A percentile compares a stretch with the other conserved stretches of the same genome.
Conservation (phyloP, 1,284 basidiomycete genomes). For the Trichosporon ovoides region DNA sequence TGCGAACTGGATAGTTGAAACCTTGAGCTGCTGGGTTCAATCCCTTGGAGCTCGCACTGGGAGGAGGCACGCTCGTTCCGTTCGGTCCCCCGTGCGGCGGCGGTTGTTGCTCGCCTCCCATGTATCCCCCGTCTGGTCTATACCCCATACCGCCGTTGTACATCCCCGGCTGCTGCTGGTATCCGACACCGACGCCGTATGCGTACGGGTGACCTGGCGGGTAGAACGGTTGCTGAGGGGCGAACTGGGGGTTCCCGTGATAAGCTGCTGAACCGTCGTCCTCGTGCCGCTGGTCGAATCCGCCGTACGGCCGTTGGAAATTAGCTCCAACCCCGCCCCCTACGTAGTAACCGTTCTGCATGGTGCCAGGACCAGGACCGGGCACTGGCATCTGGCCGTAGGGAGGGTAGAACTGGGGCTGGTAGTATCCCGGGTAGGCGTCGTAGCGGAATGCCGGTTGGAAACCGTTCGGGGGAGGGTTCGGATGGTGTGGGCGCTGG, state of each 20-base stretch:
- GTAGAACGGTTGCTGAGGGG: conserved; percentile 22
- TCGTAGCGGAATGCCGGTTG: conserved; percentile 19
- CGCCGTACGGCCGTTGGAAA: conserved; percentile 3
- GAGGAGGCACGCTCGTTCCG: conserved; percentile 9
- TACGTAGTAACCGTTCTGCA: conserved; percentile 40
- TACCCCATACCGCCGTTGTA: conserved; percentile 16
- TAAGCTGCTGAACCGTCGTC: conserved; percentile 2
- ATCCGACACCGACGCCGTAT: conserved; percentile 42
- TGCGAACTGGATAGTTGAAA: conserved; percentile 28
- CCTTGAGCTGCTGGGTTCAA: conserved; percentile 44
- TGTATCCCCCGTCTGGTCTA: conserved; percentile 12
- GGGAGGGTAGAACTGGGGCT: conserved; percentile 18
- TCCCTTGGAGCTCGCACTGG: conserved; percentile 21
- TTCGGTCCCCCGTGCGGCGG: conserved; percentile 4
- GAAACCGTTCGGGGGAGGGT: conserved; percentile 12
- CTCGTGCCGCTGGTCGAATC: not conserved
- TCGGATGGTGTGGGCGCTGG: conserved; percentile 14
- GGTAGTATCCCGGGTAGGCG: conserved; percentile 7
- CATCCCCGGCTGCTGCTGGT: conserved; percentile 19
- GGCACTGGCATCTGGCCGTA: conserved; percentile 34
- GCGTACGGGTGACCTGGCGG: conserved; percentile 43
- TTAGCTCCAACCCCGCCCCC: not conserved
- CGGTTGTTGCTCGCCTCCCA: conserved; percentile 11
- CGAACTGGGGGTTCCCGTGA: conserved; percentile 13
- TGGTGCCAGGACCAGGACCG: conserved; percentile 38